Evolutionary conservation across 805 yeast genomes (phyloP).

Genomic region (Ogataea ramenticola): DNA sequence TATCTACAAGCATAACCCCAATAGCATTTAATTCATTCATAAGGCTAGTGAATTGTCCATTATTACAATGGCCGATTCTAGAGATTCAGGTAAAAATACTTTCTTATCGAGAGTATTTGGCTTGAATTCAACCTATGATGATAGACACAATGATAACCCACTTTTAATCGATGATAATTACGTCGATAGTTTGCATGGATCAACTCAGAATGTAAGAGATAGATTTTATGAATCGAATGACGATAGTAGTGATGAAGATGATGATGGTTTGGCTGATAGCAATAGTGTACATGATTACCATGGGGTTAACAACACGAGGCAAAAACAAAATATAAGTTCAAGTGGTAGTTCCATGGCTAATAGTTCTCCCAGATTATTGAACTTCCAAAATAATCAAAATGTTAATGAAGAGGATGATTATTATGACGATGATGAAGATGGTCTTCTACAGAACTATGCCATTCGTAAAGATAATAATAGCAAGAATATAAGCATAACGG

Average conservation of each 20-base stretch:
- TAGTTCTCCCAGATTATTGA: no score
- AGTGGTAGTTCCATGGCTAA: slow-evolving; percentile 1
- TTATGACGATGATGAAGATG: slow-evolving; percentile 10
- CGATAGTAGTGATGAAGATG: slow-evolving; percentile 14
- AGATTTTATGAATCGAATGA: slow-evolving; percentile 12
- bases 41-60: neutral
- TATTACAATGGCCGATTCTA: slow-evolving; percentile 7
- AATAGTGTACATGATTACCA: neutral
- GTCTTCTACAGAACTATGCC: neutral
- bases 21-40: no score
- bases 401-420: slow-evolving; percentile 11
- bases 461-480: neutral
- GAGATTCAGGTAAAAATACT: slow-evolving; percentile 35
- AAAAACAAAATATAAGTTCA: neutral
- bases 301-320: neutral
- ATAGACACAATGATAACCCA: slow-evolving; percentile 15
- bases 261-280: slow-evolving; percentile 7
- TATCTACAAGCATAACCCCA: no score
- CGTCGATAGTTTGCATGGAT: neutral
- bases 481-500: neutral
- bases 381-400: slow-evolving; percentile 9
- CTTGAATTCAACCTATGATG: slow-evolving; percentile 23
- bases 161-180: slow-evolving; percentile 12
- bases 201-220: neutral
- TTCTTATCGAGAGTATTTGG: slow-evolving; percentile 63